phyloP scores from a whole-genome alignment of 306 rosid genomes.

The Rubus parviflorus region DNA sequence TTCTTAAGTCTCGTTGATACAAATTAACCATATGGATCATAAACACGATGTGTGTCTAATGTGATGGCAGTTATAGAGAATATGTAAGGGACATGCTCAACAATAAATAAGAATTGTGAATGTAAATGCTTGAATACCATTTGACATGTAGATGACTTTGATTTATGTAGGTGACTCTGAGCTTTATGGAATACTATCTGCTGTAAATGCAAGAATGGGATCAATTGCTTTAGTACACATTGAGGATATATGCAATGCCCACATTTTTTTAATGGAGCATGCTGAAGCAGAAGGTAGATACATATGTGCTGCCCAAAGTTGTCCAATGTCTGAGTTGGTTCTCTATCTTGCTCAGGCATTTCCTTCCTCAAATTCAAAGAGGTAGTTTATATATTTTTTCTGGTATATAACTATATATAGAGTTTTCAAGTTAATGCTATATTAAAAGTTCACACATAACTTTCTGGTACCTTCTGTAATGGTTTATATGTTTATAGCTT shows the following conservation, averaged over 20 bases:
- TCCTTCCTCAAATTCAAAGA: conserved; percentile 36
- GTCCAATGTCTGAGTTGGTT: conserved; percentile 41
- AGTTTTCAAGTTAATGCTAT: background rate
- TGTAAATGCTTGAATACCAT: background rate
- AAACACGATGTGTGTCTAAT: background rate
- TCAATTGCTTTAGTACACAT: conserved; percentile 70
- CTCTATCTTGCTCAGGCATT: conserved; percentile 42
- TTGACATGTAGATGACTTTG: conserved; percentile 5
- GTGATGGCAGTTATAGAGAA: background rate
- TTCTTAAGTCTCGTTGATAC: no score
- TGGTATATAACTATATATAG: background rate
- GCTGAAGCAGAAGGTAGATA: conserved; percentile 58
- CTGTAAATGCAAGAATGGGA: conserved; percentile 79
- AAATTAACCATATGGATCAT: background rate
- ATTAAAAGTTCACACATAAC: background rate
- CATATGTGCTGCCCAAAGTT: conserved; percentile 58
- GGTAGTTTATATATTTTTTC: conserved; percentile 19
- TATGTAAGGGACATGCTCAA: background rate
- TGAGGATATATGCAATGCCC: conserved; percentile 79
- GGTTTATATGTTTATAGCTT: background rate
- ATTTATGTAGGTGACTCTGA: conserved; percentile 49
- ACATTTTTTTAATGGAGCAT: conserved; percentile 76
- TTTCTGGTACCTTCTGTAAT: background rate
- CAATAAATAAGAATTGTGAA: background rate
- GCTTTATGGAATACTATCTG: conserved; percentile 45